These are phyloP conservation scores for Saturnispora bothae DNA, from an alignment of 805 yeast genomes.

Conservation along the genomic window DNA sequence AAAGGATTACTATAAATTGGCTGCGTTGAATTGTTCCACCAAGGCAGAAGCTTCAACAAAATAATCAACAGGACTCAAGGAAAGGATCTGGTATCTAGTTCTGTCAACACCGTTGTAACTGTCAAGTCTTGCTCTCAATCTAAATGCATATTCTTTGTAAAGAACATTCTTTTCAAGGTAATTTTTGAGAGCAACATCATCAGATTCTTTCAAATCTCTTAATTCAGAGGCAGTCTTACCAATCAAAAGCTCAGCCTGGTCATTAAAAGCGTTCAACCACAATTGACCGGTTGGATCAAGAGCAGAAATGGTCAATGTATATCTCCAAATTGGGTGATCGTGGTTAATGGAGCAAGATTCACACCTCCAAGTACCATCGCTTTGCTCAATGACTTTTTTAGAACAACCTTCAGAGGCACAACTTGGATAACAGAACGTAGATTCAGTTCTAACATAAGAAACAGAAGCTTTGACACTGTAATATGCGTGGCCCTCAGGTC, in stretches of 20 bases:
- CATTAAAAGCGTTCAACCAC: constrained; percentile 84
- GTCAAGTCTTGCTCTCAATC: constrained; percentile 76
- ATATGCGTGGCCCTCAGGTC: constrained; percentile 67
- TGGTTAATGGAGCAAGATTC: constrained; percentile 75
- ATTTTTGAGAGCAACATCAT: constrained; percentile 26
- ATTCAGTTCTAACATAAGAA: constrained; percentile 60
- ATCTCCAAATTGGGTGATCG: constrained; percentile 66
- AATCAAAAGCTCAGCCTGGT: constrained; percentile 60
- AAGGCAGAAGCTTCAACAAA: constrained; percentile 51
- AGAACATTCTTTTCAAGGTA: constrained; percentile 28
- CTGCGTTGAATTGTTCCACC: constrained; percentile 33
- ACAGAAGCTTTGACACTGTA: constrained; percentile 69
- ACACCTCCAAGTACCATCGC: constrained; percentile 81
- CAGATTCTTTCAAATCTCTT: constrained; percentile 37
- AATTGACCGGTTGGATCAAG: constrained; percentile 73
- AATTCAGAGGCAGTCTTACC: constrained; percentile 54
- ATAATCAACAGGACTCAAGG: constrained; percentile 43
- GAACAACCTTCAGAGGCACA: constrained; percentile 71
- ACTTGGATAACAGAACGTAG: constrained; percentile 73
- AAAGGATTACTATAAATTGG: constrained; percentile 17
- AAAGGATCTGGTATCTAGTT: constrained; percentile 61
- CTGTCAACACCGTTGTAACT: constrained; percentile 69
- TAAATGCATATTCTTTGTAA: constrained; percentile 63
- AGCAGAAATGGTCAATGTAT: constrained; percentile 65
- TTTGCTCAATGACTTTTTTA: constrained; percentile 69